Conservation (phyloP, 495 filamentous ascomycete genomes). For the Cercophora samala region DNA sequence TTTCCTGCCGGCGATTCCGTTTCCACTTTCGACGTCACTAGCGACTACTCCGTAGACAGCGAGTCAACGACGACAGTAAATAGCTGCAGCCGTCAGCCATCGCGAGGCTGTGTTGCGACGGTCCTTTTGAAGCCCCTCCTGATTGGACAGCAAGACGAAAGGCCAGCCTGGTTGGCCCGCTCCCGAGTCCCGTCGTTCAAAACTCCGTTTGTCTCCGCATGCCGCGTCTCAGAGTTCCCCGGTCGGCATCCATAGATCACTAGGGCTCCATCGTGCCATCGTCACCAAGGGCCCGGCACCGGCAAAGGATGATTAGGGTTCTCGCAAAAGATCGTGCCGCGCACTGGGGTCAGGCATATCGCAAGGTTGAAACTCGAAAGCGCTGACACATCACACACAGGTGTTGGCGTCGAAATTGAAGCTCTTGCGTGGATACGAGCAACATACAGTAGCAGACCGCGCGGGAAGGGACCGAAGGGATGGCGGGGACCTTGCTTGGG, state of each 20-base stretch:
- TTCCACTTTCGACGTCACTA: constrained; percentile 1
- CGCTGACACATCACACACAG: neutral
- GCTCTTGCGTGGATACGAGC: neutral
- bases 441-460: neutral
- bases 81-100: constrained; percentile 6
- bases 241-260: neutral
- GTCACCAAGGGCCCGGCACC: neutral
- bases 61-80: constrained; percentile 7
- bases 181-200: neutral
- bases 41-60: neutral
- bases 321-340: neutral
- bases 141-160: constrained; percentile 15
- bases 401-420: neutral
- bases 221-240: neutral
- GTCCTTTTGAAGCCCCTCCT: neutral
- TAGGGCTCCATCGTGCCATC: neutral
- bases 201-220: neutral
- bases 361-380: neutral
- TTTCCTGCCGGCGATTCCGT: neutral
- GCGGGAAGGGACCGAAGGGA: neutral
- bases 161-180: neutral
- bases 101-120: constrained; percentile 19
- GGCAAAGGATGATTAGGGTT: neutral
- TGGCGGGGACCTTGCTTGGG: neutral
- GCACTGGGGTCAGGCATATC: neutral